Conservation (phyloP, 257 asterid genomes). For the Craterostigma plantagineum region DNA sequence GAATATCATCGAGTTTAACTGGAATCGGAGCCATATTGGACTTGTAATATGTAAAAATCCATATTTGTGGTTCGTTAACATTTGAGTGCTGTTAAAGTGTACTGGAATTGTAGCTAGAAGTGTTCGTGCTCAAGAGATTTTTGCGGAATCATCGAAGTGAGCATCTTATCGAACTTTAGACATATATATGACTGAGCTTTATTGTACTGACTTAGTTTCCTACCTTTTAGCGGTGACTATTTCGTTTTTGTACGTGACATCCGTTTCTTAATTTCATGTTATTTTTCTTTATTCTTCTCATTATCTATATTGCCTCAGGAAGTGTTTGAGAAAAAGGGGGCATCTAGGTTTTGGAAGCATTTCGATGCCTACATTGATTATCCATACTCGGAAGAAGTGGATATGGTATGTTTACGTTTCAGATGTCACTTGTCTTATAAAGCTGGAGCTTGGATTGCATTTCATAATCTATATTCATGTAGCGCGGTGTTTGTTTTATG, state of each 20-base stretch:
- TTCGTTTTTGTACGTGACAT: not conserved
- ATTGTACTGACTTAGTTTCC: no score
- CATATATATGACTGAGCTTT: no score
- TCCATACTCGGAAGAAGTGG: constrained; percentile 27
- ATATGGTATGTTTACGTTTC: constrained; percentile 24
- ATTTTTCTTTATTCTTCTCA: not conserved
- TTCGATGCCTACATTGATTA: constrained; percentile 36
- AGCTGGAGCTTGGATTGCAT: no score
- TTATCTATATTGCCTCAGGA: constrained; percentile 37
- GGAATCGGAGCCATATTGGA: no score
- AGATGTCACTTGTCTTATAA: constrained; percentile 1
- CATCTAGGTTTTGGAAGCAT: constrained; percentile 75
- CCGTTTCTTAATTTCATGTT: not conserved
- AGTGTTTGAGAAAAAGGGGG: constrained; percentile 53
- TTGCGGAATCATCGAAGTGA: no score
- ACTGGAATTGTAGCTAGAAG: no score
- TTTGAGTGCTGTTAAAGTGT: no score
- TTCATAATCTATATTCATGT: not conserved
- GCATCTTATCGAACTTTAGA: no score
- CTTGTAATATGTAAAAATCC: no score
- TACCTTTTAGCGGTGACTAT: not conserved
- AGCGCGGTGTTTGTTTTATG: constrained; percentile 9
- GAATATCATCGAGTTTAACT: no score
- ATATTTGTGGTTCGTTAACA: no score
- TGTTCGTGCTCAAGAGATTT: no score